phyloP scores from a whole-genome alignment of 495 filamentous ascomycete species.

The Cryomyces minteri region DNA sequence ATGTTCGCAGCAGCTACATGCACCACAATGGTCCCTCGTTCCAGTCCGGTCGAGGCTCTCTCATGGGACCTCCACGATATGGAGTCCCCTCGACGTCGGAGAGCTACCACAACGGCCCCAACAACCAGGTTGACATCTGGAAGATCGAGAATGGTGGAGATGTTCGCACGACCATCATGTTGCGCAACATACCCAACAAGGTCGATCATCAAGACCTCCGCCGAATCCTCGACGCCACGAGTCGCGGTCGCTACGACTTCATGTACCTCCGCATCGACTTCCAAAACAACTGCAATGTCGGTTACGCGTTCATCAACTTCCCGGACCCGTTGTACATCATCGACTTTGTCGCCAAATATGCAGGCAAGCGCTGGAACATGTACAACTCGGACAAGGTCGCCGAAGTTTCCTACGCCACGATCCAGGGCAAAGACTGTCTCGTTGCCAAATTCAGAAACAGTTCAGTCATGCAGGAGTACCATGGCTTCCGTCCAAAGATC shows the following conservation, averaged over 20 bases:
- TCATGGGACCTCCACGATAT: no score
- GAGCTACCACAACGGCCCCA: not conserved
- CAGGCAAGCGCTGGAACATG: constrained; percentile 40
- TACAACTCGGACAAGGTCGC: constrained; percentile 46
- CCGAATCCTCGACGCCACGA: constrained; percentile 57
- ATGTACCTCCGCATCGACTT: constrained; percentile 76
- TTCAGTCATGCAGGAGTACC: constrained; percentile 74
- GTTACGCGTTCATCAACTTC: constrained; percentile 97
- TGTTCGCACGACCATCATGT: constrained; percentile 41
- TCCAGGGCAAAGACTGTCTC: constrained; percentile 79
- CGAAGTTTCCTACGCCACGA: constrained; percentile 85
- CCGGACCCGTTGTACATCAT: constrained; percentile 40
- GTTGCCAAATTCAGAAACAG: constrained; percentile 94
- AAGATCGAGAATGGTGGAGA: constrained; percentile 7
- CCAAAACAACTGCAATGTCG: constrained; percentile 43
- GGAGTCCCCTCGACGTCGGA: no score
- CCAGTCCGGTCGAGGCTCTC: no score
- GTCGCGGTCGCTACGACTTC: constrained; percentile 75
- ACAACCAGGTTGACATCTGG: constrained; percentile 2
- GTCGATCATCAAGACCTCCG: constrained; percentile 58
- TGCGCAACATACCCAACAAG: constrained; percentile 88
- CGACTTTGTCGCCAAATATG: constrained; percentile 4
- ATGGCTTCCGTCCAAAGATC: constrained; percentile 61
- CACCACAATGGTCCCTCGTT: no score
- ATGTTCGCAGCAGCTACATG: no score